Evolutionary conservation across 495 filamentous ascomycete species (phyloP).

Genomic region (Evansstolkia leycettana): DNA sequence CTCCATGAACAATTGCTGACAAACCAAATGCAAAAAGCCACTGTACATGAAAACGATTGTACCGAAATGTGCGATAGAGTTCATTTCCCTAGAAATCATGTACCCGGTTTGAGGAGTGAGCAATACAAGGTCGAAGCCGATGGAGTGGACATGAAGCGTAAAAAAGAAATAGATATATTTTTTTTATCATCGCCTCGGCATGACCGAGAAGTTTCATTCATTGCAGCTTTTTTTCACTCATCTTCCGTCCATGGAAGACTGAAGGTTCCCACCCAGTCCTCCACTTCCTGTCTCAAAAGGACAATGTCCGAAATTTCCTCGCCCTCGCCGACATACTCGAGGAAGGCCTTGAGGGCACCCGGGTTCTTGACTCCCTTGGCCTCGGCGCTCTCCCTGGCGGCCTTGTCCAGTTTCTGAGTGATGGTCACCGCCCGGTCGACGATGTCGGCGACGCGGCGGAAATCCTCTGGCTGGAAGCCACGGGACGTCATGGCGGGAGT

Average conservation of each 20-base stretch:
- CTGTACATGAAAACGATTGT: too few relatives aligned
- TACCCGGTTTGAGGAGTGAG: too few relatives aligned
- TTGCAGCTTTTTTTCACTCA: too few relatives aligned
- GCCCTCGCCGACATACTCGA: constrained; percentile 71
- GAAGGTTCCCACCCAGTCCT: constrained; percentile 92
- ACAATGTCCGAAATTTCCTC: constrained; percentile 78
- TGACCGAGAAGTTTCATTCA: too few relatives aligned
- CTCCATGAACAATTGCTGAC: too few relatives aligned
- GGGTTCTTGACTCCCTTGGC: constrained; percentile 67
- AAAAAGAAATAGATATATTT: too few relatives aligned
- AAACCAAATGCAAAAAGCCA: too few relatives aligned
- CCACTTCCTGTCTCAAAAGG: constrained; percentile 75
- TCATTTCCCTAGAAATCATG: too few relatives aligned
- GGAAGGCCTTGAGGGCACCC: constrained; percentile 68
- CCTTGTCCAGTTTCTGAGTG: constrained; percentile 71
- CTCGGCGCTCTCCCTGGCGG: constrained; percentile 62
- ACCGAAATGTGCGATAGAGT: too few relatives aligned
- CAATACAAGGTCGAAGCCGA: too few relatives aligned
- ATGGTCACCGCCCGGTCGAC: constrained; percentile 87
- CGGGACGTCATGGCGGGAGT: constrained; percentile 96
- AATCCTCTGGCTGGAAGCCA: constrained; percentile 79
- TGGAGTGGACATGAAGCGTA: too few relatives aligned
- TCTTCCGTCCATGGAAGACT: constrained; percentile 67
- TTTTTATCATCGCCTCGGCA: too few relatives aligned
- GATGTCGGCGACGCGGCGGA: constrained; percentile 78